Evolutionary conservation across 2,329 filamentous ascomycete genomes (phyloP), one percentile per base, ranked within the genome.

Genomic region (Sclerotinia nivalis): DNA sequence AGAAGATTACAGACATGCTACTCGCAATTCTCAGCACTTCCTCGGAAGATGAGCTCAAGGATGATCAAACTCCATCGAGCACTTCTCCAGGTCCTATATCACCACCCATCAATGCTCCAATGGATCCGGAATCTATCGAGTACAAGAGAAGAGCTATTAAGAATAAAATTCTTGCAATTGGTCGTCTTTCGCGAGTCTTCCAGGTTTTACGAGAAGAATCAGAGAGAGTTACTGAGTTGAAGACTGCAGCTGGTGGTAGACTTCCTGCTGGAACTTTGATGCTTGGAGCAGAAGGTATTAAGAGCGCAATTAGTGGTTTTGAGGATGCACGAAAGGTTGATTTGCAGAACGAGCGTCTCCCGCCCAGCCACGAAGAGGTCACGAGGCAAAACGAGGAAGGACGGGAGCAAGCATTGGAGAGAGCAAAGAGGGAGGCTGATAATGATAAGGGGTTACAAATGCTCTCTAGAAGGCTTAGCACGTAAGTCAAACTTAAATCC

Each of bases 1-100:
- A 99, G 82, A 99, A 99, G 87, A 94, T 99, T 78, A 98, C 96
- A 25, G 96, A 99, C 78, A 99, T 99, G 96, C 89, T 99, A 74
- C 97, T 99, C 79, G 95, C 94, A 55, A 99, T 99, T 78, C 85
- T 99, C 76, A 97, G 96, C 84, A 98, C 93, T 25, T 98, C 94
- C 84, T 97, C 96, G n/a, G 97, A 99, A 82, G 96, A 99, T 78
- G 93, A 99, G 80, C 89, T 99, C 68, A 93, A 97, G 79, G 92
- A 95, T 72, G 94, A 97, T 69, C 91, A 91, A 5, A 91, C 91
- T 2, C 89, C 90, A 18, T 89, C 90, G n/a, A 74, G 74, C 9
- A 69, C 73, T 13, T 84, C 89, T 8, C 85, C 87, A 1, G 91
- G 88, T 8, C 91, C 93, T 0, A 81, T 87, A 13, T 97, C 95